These are phyloP conservation scores for Ottelia alismoides DNA, from an alignment of 106 monocot genomes.

Conservation along the genomic window DNA sequence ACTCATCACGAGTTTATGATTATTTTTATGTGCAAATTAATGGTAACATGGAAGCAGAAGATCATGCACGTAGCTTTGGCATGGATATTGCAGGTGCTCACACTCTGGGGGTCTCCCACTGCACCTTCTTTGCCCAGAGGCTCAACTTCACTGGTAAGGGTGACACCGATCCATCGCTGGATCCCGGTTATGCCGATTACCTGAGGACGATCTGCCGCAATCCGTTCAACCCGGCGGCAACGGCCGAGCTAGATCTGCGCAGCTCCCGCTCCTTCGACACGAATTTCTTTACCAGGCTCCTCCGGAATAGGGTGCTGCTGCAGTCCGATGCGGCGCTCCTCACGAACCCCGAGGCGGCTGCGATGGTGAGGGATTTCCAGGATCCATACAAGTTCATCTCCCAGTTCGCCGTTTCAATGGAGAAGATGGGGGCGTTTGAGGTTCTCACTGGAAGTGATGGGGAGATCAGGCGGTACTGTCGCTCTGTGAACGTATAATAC, in stretches of 20 bases:
- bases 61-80: no score
- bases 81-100: no score
- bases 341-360: not conserved
- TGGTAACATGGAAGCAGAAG: no score
- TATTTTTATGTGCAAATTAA: no score
- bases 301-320: not conserved
- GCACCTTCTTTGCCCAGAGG: not conserved
- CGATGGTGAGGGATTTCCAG: not conserved
- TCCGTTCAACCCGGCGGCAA: not conserved
- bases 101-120: not conserved
- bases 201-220: not conserved
- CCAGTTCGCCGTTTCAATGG: not conserved
- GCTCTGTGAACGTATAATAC: constrained; percentile 13
- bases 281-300: not conserved
- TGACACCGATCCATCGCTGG: not conserved
- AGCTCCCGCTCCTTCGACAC: not conserved
- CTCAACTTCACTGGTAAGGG: not conserved
- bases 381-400: not conserved
- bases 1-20: no score
- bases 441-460: constrained; percentile 27
- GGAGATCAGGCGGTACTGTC: constrained; percentile 12
- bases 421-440: constrained; percentile 1
- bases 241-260: not conserved
- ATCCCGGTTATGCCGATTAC: not conserved
- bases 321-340: not conserved